These are phyloP conservation scores for Naegleria gruberi DNA, from an alignment of 208 protist species.

Conservation along the genomic window DNA sequence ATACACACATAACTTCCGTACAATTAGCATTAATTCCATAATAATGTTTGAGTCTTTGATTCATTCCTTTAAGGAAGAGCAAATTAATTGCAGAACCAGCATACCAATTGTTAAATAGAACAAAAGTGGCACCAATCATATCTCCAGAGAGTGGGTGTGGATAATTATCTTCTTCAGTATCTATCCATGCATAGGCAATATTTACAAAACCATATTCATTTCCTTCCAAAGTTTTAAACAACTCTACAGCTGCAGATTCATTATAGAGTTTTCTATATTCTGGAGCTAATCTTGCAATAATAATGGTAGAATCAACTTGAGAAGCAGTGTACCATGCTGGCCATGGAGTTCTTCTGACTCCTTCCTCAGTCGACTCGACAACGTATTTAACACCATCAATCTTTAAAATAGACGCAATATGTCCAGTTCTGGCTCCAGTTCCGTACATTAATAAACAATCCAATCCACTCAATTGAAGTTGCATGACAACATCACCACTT, in stretches of 20 bases:
- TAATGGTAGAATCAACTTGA: background rate
- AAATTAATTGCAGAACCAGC: background rate
- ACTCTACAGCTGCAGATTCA: background rate
- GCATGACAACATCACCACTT: background rate
- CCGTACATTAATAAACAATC: conserved; percentile 12
- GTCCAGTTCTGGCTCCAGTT: background rate
- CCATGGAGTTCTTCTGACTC: background rate
- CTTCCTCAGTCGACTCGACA: background rate
- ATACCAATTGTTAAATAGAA: background rate
- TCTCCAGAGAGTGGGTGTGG: background rate
- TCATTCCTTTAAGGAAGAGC: background rate
- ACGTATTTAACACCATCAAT: background rate
- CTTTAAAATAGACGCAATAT: background rate
- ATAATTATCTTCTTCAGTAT: conserved; percentile 6
- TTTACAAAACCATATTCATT: background rate
- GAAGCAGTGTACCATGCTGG: background rate
- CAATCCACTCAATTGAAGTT: background rate
- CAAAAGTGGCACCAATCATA: background rate
- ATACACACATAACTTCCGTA: background rate
- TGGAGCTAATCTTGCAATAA: background rate
- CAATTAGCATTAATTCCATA: background rate
- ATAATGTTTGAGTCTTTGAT: background rate
- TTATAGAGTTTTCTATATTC: background rate
- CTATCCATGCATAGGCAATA: conserved; percentile 17
- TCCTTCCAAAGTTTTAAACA: background rate